phyloP scores from a whole-genome alignment of 2,329 filamentous ascomycete species.

The Didymella exigua region DNA sequence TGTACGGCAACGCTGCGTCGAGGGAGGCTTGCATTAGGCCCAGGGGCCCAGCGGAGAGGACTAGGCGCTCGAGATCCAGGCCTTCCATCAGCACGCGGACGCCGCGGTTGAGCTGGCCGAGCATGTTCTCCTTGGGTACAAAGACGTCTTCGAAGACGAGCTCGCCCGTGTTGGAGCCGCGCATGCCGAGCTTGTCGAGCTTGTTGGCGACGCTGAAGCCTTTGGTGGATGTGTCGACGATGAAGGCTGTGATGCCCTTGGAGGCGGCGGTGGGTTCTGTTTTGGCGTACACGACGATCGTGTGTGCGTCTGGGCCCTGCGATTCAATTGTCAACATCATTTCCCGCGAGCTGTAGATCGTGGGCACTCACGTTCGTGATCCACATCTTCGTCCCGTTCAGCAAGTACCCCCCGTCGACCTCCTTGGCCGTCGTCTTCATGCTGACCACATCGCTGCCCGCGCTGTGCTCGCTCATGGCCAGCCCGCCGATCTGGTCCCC shows the following conservation, averaged over 20 bases:
- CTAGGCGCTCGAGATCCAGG: slow-evolving; percentile 88
- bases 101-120: slow-evolving; percentile 80
- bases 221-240: slow-evolving; percentile 72
- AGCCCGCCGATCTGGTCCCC: slow-evolving; percentile 84
- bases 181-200: slow-evolving; percentile 98
- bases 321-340: neutral
- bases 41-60: slow-evolving; percentile 86
- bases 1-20: slow-evolving; percentile 85
- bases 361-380: slow-evolving; percentile 81
- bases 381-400: slow-evolving; percentile 98
- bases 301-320: slow-evolving; percentile 84
- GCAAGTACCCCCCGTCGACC: slow-evolving; percentile 81
- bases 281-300: slow-evolving; percentile 96
- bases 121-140: slow-evolving; percentile 79
- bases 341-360: neutral
- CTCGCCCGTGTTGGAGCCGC: slow-evolving; percentile 94
- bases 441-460: slow-evolving; percentile 91
- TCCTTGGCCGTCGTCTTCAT: slow-evolving; percentile 87
- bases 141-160: slow-evolving; percentile 90
- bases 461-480: slow-evolving; percentile 92
- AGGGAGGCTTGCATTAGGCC: slow-evolving; percentile 93
- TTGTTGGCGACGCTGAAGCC: slow-evolving; percentile 90
- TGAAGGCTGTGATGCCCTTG: slow-evolving; percentile 94
- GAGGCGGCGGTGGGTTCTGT: slow-evolving; percentile 78
- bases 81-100: slow-evolving; percentile 95